Evolutionary conservation across 441 rosid genomes (phyloP), one percentile per base, ranked within the genome.

Genomic region (Metrosideros polymorpha): DNA sequence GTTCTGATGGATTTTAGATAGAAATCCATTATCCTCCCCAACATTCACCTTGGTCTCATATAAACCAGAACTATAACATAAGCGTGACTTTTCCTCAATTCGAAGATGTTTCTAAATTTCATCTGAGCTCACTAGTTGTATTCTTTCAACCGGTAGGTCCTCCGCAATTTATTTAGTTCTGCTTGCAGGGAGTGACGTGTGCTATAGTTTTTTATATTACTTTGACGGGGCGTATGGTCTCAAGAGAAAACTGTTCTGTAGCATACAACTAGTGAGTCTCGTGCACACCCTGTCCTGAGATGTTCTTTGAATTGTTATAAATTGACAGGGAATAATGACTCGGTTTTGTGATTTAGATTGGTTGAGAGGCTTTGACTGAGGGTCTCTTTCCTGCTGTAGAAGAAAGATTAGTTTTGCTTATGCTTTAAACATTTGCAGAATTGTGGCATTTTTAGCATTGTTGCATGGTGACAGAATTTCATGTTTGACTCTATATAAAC

Each of bases 291-390:
- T 43, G 30, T 86, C 7, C 3, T 43, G 30, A 86, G 53, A 55
- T 82, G 85, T 87, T 83, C 61, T 45, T 71, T 47, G 18, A 35
- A 29, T n/a, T 82, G 76, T 54, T 35, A 53, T 77, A 27, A 85
- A 35, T 61, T 54, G 61, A 85, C 57, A 56, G 88, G 63, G 85
- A 84, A 79, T 84, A 85, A 51, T 89, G 84, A 88, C 85, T 25
- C 84, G 30, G 51, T 85, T 86, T 88, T 61, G 82, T 90, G 89
- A 88, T 85, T 89, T 90, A 95, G 98, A 89, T 96, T 87, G 99
- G 99, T 87, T 98, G 99, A 89, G 97, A 94, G 88, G 99, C 96
- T 89, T 93, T 92, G 91, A 96, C 96, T n/a, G 89, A 90, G 86
- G 99, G 97, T 84, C 94, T 98, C 30, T 89, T 91, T 90, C 86